Evolutionary conservation across 2,329 filamentous ascomycete genomes (phyloP), one percentile per base, ranked within the genome.

Genomic region (Aspergillus sp.): DNA sequence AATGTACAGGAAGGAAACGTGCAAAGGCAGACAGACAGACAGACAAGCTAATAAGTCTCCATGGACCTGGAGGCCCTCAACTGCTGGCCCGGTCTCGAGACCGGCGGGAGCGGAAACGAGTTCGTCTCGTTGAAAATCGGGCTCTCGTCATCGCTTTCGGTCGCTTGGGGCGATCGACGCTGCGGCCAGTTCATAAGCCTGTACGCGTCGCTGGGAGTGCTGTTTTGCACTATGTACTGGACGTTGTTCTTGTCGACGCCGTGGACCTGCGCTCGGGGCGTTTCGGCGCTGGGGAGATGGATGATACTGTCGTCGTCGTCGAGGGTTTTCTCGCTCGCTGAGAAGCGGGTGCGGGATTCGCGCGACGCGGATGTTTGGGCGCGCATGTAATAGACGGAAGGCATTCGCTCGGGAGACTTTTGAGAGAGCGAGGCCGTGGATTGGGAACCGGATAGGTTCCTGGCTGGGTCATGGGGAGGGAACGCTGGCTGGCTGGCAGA

Each of bases 251-350:
- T 44, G 26, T 60, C 53, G 12, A 58, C 48, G 8, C 48, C 49
- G 16, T 55, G 50, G 27, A 57, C 49, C 20, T 51, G 49, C 3
- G 55, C 43, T 5, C 42, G 43, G 3, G 48, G 52, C 1, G 40
- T 37, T 4, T 19, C 43, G 8, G 51, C 39, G 17, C 47, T 54
- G 10, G 56, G 56, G 7, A 60, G 47, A 4, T 57, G 50, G 26
- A 58, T 51, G 29, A 60, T 51, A 8, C 58, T 54, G 26, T 59
- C 55, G 27, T 59, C 55, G 4, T 47, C 50, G 8, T 56, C 49
- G 17, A 55, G 50, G 5, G 12, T 22, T 13, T 12, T 8, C 19
- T 10, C 19, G 19, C 10, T 5, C 5, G 34, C 33, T 2, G 47
- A 47, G 25, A 42, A 37, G 29, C 46, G 46, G 15, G 30, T 31